Percentiles rank a stretch among this genome's conserved stretches.
Evolutionary conservation across 2,329 filamentous ascomycete genomes (phyloP).

Genomic region (Aotearoamyces nothofagi): DNA sequence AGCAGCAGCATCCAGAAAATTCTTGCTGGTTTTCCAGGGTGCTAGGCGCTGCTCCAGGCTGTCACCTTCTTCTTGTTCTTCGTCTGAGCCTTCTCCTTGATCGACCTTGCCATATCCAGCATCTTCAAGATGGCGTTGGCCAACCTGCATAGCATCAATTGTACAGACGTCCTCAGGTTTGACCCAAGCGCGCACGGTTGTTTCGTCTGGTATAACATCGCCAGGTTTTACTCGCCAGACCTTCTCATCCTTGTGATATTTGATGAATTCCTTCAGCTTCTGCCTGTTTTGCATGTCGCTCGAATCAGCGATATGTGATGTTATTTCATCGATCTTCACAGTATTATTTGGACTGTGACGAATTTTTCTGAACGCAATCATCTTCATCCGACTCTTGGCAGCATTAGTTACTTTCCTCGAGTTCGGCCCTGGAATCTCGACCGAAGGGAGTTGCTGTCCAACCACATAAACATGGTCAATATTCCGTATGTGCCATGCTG

Average conservation of each 20-base stretch:
- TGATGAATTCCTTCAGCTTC: constrained; percentile 92
- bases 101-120: constrained; percentile 67
- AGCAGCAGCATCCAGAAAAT: constrained; percentile 84
- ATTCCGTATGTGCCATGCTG: constrained; percentile 69
- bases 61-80: constrained; percentile 34
- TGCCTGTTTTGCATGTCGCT: constrained; percentile 92
- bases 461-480: constrained; percentile 86
- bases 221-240: constrained; percentile 63
- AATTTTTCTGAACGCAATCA: constrained; percentile 84
- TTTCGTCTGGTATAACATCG: constrained; percentile 66
- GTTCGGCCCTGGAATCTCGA: constrained; percentile 86
- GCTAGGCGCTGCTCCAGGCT: constrained; percentile 79
- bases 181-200: constrained; percentile 71
- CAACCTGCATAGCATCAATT: constrained; percentile 93
- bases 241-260: constrained; percentile 76
- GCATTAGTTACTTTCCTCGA: constrained; percentile 91
- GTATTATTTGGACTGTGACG: constrained; percentile 55
- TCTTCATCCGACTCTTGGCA: constrained; percentile 92
- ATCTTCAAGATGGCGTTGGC: constrained; percentile 78
- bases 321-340: constrained; percentile 70
- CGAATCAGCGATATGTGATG: constrained; percentile 80
- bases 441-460: constrained; percentile 81
- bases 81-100: constrained; percentile 39
- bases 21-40: constrained; percentile 93
- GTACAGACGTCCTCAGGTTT: constrained; percentile 91